Evolutionary conservation across 176 grass and related monocot genomes (phyloP).

Genomic region (Urochloa ruziziensis): DNA sequence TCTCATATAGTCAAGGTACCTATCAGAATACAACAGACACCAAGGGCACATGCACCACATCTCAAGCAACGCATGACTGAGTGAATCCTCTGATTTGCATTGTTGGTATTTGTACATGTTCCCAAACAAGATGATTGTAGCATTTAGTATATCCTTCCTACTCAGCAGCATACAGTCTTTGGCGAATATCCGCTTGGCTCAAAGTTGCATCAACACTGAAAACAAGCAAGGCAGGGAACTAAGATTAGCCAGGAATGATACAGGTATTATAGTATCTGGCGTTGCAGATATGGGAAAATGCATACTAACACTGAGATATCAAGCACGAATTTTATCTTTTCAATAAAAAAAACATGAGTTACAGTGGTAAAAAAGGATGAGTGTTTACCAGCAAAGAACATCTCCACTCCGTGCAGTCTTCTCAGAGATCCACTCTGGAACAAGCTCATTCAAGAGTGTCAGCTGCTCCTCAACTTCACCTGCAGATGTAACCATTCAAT

Average conservation of each 20-base stretch:
- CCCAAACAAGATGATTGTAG: not conserved
- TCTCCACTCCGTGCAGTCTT: slow-evolving; percentile 47
- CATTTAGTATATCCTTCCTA: slow-evolving; percentile 8
- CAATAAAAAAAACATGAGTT: not conserved
- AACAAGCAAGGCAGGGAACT: not conserved
- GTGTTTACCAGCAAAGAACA: slow-evolving; percentile 58
- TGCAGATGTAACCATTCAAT: slow-evolving; percentile 17
- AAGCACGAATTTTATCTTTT: too few relatives aligned
- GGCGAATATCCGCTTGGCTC: slow-evolving; percentile 55
- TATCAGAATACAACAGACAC: not conserved
- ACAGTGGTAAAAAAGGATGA: not conserved
- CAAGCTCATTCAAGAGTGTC: slow-evolving; percentile 57
- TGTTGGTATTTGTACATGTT: not conserved
- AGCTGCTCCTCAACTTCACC: slow-evolving; percentile 82
- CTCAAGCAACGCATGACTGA: not conserved
- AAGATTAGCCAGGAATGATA: not conserved
- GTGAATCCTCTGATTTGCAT: not conserved
- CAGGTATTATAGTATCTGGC: not conserved
- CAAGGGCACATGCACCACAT: not conserved
- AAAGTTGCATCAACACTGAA: slow-evolving; percentile 49
- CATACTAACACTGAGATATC: not conserved
- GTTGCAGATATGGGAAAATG: not conserved
- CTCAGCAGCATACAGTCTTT: slow-evolving; percentile 52
- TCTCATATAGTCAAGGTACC: not conserved
- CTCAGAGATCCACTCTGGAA: slow-evolving; percentile 88